A percentile compares a stretch with the other conserved stretches of the same genome.
Conservation (phyloP, 768 basidiomycete genomes). For the Phylloporus sp. region DNA sequence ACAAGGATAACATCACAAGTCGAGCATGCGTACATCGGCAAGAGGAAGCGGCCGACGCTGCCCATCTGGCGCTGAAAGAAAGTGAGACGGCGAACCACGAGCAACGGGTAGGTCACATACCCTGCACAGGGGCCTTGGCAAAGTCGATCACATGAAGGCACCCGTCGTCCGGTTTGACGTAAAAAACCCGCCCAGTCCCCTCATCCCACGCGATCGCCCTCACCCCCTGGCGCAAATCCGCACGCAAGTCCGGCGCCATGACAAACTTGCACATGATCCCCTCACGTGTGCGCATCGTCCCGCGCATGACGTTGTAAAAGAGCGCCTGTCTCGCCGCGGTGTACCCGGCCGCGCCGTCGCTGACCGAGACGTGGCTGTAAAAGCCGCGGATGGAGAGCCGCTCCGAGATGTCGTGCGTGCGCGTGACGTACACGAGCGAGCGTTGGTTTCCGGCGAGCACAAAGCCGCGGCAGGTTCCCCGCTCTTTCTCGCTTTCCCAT, state of each 20-base stretch:
- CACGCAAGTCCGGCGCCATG: slow-evolving; percentile 14
- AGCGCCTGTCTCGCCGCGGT: slow-evolving; percentile 14
- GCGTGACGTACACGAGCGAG: slow-evolving; percentile 29
- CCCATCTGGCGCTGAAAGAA: slow-evolving; percentile 32
- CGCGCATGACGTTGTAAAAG: slow-evolving; percentile 23
- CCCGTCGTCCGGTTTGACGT: slow-evolving; percentile 41
- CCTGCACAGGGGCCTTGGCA: slow-evolving; percentile 33
- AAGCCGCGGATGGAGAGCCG: slow-evolving; percentile 27
- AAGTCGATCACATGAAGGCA: slow-evolving; percentile 49
- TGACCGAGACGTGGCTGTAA: slow-evolving; percentile 36
- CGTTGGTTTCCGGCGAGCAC: slow-evolving; percentile 33
- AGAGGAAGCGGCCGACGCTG: slow-evolving; percentile 30
- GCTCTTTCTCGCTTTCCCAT: slow-evolving; percentile 24
- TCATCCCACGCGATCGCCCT: slow-evolving; percentile 65
- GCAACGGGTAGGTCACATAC: slow-evolving; percentile 20
- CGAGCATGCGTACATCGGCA: slow-evolving; percentile 30
- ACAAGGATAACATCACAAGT: slow-evolving; percentile 14
- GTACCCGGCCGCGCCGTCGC: slow-evolving; percentile 28
- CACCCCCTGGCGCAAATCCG: slow-evolving; percentile 31
- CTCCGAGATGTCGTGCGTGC: slow-evolving; percentile 24
- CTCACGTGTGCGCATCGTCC: slow-evolving; percentile 11
- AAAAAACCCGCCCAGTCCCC: slow-evolving; percentile 53
- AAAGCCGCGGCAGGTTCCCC: slow-evolving; percentile 25
- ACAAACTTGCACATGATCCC: slow-evolving; percentile 26
- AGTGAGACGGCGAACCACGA: slow-evolving; percentile 13